Base-by-base conservation (phyloP, 2,329 filamentous ascomycete species). In the Neofusicoccum kwambonambiense region DNA sequence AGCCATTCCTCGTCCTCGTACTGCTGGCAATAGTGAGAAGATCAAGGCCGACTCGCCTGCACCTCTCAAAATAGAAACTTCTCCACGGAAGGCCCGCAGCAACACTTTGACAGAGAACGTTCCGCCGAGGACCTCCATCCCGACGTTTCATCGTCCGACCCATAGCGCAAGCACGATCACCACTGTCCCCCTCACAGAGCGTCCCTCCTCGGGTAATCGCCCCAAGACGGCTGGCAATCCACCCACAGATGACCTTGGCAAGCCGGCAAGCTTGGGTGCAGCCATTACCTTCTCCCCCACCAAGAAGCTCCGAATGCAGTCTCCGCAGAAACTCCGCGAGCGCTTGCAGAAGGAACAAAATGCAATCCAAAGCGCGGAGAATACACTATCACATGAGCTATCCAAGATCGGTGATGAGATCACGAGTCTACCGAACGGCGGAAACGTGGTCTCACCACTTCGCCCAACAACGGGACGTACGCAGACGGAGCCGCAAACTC, bases 341-440 rank as follows among this genome's bases (percentile, higher is more conserved):
- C 89, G 94, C 39, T 83, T 97, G 0, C 90, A 94, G 71, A 89
- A 87, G 54, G 93, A 97, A 75, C 92, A 93, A 76, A 87, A 86
- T 64, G 86, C 89, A 0, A 87, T 93, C 15, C 86, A 88, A 4
- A 87, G 88, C 8, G 87, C 89, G 0, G 54, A 65, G n/a, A 83
- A 84, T 2, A 85, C 85, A 3, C 78, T 97, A 13, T 87, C 90
- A 74, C 86, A 87, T 4, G 93, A 97, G 74, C 81, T 97, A 8
- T 87, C 86, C 58, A 89, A 90, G 68, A 94, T 97, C 70, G 86
- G 90, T 0, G 87, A 92, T 65, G 93, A 97, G 75, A 87, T 97
- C 80, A 87, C 87, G 47, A 74, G 74, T 34, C 70, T 88, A 13
- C 56, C 41, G 15, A 60, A 60, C 31, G 56, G 56, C 27, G n/a